phyloP scores from a whole-genome alignment of 257 asterid genomes.

The Linaria vulgaris region DNA sequence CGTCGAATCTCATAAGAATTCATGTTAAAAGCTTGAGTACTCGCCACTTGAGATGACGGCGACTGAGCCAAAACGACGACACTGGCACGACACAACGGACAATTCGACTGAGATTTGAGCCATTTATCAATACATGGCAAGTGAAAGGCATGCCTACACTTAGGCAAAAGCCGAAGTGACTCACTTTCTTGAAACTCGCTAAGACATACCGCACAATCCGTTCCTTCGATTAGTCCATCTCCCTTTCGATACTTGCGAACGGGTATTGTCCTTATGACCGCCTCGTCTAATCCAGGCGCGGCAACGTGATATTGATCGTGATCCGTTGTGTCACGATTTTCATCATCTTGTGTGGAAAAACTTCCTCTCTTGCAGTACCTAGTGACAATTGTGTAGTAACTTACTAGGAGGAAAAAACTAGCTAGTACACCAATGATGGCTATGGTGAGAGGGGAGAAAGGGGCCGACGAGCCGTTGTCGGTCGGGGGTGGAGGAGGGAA shows the following conservation, averaged over 20 bases:
- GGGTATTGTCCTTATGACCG: conserved; percentile 51
- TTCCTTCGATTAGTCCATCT: conserved; percentile 68
- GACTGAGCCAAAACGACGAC: conserved; percentile 34
- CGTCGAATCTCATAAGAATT: conserved; percentile 40
- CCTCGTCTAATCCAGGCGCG: conserved; percentile 58
- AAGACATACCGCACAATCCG: conserved; percentile 80
- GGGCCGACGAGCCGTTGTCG: conserved; percentile 38
- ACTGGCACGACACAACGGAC: conserved; percentile 74
- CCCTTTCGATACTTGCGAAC: conserved; percentile 64
- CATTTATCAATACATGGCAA: conserved; percentile 78
- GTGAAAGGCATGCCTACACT: conserved; percentile 90
- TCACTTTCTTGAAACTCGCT: conserved; percentile 72
- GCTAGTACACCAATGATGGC: conserved; percentile 68
- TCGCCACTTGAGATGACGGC: conserved; percentile 17
- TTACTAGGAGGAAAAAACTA: conserved; percentile 58
- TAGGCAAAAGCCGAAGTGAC: conserved; percentile 66
- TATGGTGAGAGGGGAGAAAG: conserved; percentile 62
- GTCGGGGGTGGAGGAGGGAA: conserved; percentile 80
- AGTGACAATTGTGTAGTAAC: conserved; percentile 67
- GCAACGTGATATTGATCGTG: conserved; percentile 46
- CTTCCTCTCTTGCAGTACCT: conserved; percentile 55
- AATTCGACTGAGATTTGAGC: conserved; percentile 72
- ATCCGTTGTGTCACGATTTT: conserved; percentile 27
- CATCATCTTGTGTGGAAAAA: conserved; percentile 23
- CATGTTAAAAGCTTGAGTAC: conserved; percentile 24